phyloP scores from a whole-genome alignment of 2,329 filamentous ascomycete species.

The Talaromyces sp. region DNA sequence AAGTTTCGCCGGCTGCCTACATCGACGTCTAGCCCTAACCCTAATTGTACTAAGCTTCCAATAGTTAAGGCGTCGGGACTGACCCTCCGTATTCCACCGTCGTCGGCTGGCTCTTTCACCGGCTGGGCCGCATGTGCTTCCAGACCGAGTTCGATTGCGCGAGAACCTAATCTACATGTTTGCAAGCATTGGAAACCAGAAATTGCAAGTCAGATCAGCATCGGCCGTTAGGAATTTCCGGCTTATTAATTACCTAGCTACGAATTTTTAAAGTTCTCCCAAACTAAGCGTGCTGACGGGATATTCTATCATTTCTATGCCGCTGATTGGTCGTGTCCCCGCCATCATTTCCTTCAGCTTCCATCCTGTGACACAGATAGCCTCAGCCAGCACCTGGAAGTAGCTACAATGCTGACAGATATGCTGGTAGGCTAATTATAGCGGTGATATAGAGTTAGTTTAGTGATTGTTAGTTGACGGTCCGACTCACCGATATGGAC shows the following conservation, averaged over 20 bases:
- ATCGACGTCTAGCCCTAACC: not conserved
- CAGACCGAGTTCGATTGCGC: not conserved
- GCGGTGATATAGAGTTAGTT: not conserved
- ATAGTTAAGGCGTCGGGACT: no score
- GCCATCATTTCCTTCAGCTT: not conserved
- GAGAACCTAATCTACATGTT: not conserved
- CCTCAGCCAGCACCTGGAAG: not conserved
- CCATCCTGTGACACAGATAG: not conserved
- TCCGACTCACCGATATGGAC: not conserved
- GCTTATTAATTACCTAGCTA: not conserved
- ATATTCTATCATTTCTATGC: not conserved
- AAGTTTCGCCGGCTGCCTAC: not conserved
- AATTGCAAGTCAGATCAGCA: not conserved
- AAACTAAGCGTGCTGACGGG: not conserved
- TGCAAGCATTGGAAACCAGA: conserved; percentile 8
- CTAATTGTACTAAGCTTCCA: not conserved
- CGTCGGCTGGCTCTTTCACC: not conserved
- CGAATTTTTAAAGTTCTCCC: not conserved
- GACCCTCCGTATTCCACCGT: not conserved
- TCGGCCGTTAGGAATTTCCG: not conserved
- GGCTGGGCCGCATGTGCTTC: not conserved
- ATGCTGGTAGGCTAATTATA: not conserved
- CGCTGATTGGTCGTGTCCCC: not conserved
- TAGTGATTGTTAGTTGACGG: not conserved
- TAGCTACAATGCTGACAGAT: not conserved